A percentile compares a stretch with the other conserved stretches of the same genome.
These are phyloP conservation scores for Echria macrotheca DNA, from an alignment of 495 filamentous ascomycete species.

Conservation along the genomic window DNA sequence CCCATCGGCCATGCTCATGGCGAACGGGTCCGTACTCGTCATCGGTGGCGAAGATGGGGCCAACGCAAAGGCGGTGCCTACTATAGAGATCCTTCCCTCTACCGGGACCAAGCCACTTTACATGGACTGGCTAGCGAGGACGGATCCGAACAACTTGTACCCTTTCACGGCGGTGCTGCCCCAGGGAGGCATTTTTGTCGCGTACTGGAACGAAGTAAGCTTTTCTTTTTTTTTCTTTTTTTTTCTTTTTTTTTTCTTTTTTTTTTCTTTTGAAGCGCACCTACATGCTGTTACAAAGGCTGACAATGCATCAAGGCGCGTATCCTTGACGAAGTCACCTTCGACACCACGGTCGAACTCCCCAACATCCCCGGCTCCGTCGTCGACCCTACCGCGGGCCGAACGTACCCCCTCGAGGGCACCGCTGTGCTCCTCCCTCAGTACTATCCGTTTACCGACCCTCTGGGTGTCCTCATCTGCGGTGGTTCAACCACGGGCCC, in stretches of 20 bases:
- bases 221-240: too few species aligned
- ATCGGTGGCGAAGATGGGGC: slow-evolving; percentile 59
- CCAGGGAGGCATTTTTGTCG: slow-evolving; percentile 58
- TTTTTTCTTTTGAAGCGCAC: too few species aligned
- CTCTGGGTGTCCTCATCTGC: slow-evolving; percentile 52
- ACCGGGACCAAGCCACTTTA: slow-evolving; percentile 41
- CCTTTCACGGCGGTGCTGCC: slow-evolving; percentile 55
- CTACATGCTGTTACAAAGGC: too few species aligned
- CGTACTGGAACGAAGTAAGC: slow-evolving; percentile 62
- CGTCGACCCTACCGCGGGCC: slow-evolving; percentile 51
- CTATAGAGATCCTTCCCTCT: slow-evolving; percentile 55
- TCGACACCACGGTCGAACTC: slow-evolving; percentile 47
- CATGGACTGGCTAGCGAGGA: slow-evolving; percentile 59
- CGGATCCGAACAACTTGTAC: slow-evolving; percentile 61
- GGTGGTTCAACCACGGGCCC: slow-evolving; percentile 52
- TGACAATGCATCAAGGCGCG: too few species aligned
- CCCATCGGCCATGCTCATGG: slow-evolving; percentile 58
- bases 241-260: too few species aligned
- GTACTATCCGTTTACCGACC: slow-evolving; percentile 50
- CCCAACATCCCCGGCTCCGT: slow-evolving; percentile 57
- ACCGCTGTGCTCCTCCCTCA: slow-evolving; percentile 55
- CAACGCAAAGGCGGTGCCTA: slow-evolving; percentile 54
- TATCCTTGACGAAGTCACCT: slow-evolving; percentile 53
- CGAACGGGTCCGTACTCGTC: slow-evolving; percentile 61
- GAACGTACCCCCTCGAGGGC: slow-evolving; percentile 60